These are phyloP conservation scores for Selaginella tamariscina DNA, from an alignment of 75 land plant species.

Conservation along the genomic window DNA sequence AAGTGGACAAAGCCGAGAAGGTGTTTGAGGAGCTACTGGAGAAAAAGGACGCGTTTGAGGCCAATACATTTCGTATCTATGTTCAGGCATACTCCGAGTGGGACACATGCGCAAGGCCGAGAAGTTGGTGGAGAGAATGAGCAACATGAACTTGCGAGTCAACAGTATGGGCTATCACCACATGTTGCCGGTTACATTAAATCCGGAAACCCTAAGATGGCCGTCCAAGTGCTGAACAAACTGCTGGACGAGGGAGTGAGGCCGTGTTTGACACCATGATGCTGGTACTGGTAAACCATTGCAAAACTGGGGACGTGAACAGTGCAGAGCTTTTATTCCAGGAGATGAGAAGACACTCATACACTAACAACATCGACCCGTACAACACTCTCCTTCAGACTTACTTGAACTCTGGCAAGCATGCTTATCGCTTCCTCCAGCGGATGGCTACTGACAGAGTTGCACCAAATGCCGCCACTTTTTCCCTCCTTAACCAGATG, in stretches of 20 bases:
- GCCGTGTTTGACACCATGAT: background rate
- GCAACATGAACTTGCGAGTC: background rate
- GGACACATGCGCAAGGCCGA: background rate
- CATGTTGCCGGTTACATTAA: background rate
- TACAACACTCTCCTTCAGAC: background rate
- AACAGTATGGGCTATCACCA: background rate
- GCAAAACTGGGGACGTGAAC: background rate
- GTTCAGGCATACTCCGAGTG: background rate
- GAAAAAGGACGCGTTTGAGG: background rate
- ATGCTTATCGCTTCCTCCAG: conserved; percentile 8
- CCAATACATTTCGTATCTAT: background rate
- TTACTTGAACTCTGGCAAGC: conserved; percentile 5
- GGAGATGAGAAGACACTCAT: conserved; percentile 1
- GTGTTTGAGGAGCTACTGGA: conserved; percentile 3
- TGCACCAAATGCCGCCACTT: background rate
- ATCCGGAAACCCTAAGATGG: background rate
- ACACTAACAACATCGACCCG: background rate
- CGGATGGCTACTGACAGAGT: conserved; percentile 3
- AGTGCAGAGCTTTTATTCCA: conserved; percentile 1
- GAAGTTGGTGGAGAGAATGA: background rate
- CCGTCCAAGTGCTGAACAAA: conserved; percentile 1
- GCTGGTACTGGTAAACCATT: background rate
- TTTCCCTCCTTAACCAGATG: background rate
- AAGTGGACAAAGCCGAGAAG: background rate
- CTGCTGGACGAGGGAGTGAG: background rate